Evolutionary conservation across 2,329 filamentous ascomycete species (phyloP), one percentile per base, ranked within the genome.

Genomic region (Aspergillus sp.): DNA sequence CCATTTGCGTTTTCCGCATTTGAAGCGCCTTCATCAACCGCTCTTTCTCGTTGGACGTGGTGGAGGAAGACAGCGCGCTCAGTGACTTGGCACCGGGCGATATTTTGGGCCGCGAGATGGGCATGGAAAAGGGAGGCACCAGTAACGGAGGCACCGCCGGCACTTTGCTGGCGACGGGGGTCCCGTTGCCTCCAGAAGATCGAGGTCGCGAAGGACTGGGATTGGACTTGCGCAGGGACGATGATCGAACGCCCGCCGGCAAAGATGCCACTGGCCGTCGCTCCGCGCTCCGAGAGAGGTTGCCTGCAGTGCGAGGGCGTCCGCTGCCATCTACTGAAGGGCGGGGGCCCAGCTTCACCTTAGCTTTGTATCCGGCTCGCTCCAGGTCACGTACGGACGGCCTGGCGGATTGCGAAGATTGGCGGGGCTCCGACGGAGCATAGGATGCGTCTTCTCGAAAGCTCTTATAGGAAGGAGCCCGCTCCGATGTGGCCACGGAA

Each of bases 21-120:
- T 97, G 90, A 78, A 97, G 84, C 7, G 95, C 95, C 79, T 96
- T 97, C 91, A 96, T 93, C 64, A 99, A 81, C 57, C 95, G 85
- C 62, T 91, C 87, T 79, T 96, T 98, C 75, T 99, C 95, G 0
- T 91, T 91, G 1, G 91, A 92, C 70, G 96, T 89, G n/a, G 80
- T 78, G 10, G 74, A 82, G 68, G 75, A 81, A 70, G 71, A 72
- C 64, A 77, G 64, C 66, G 79, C 79, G 74, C 71, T 84, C 75
- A 71, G 76, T 23, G 77, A 78, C 61, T 76, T 77, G 38, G 75
- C 74, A 17, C 74, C 71, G 7, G 77, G 76, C 23, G 77, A 78
- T 42, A 73, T 63, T 54, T 71, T 74, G 47, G 71, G 73, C 59
- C 70, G 70, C 25, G 69, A 69, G 60, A 76, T 69, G 38, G 69